phyloP scores from a whole-genome alignment of 345 rosid genomes.

The Rhodomyrtus tomentosa region DNA sequence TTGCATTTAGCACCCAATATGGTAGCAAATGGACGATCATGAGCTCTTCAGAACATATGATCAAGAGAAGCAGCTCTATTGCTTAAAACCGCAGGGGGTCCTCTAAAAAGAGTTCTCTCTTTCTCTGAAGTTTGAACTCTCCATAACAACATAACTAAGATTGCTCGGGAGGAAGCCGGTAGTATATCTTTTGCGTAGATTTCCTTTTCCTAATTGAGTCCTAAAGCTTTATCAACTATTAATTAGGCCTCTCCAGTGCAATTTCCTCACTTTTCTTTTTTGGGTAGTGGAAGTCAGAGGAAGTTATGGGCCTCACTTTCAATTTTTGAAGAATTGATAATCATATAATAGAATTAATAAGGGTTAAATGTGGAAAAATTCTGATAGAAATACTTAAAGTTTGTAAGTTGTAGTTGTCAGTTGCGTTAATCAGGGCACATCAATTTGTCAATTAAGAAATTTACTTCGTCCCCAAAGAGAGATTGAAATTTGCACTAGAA shows the following conservation, averaged over 20 bases:
- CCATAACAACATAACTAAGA: neutral
- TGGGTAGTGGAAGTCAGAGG: neutral
- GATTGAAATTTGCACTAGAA: neutral
- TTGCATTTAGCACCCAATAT: neutral
- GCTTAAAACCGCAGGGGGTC: neutral
- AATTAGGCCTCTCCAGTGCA: neutral
- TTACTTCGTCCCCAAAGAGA: neutral
- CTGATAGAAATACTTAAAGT: neutral
- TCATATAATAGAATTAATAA: neutral
- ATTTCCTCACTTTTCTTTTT: neutral
- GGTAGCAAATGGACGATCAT: neutral
- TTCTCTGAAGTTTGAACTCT: neutral
- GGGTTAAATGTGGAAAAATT: neutral
- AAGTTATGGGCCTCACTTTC: neutral
- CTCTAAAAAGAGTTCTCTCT: neutral
- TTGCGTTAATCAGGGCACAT: neutral
- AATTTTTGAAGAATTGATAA: neutral
- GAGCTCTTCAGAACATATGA: neutral
- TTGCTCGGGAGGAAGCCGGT: neutral
- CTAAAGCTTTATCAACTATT: neutral
- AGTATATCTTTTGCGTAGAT: neutral
- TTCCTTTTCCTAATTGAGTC: neutral
- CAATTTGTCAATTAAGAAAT: neutral
- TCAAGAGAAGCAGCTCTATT: neutral
- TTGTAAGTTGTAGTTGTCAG: neutral